Evolutionary conservation across 2,329 filamentous ascomycete species (phyloP), one percentile per base, ranked within the genome.

Genomic region (Fusarium aywerte): DNA sequence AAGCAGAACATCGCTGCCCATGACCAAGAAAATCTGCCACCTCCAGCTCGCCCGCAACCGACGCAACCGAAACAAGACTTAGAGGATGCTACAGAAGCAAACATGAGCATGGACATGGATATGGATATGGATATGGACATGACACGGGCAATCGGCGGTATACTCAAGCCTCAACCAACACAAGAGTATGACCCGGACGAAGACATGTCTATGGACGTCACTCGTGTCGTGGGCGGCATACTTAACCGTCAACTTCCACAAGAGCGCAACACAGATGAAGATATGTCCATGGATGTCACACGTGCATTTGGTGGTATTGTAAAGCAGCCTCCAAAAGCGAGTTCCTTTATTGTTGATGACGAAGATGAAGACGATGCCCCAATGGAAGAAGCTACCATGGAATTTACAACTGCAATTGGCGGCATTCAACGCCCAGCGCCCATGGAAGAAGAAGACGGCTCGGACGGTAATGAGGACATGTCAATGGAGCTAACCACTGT

Each of bases 281-380:
- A 94, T 36, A 89, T 96, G 84, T 96, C 92, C 21, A 97, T 98
- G 95, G 95, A 98, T 72, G 92, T 97, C 12, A 97, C 95, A 2
- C 88, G 87, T 52, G 92, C 88, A 12, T 83, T 97, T 52, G 95
- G 95, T 10, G 87, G 90, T 4, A 97, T 98, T 53, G 78, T 97
- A 20, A 80, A 51, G 8, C 70, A 65, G 47, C 51, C 45, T 15
- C 39, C 42, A 31, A 67, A 62, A 33, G 18, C 48, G 15, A 40
- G 32, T n/a, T 20, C 33, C 31, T n/a, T 53, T 29, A 15, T 57
- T 57, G 62, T 52, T 36, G 77, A 79, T 16, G 75, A 67, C 20
- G 52, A 71, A 53, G 67, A 67, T 35, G 72, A 73, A 59, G 65
- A 76, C 20, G 77, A 77, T 29, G 75, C 72, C 15, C 78, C 78